Evolutionary conservation across 2,329 filamentous ascomycete genomes (phyloP).

Genomic region (Aspergillus sclerotialis): DNA sequence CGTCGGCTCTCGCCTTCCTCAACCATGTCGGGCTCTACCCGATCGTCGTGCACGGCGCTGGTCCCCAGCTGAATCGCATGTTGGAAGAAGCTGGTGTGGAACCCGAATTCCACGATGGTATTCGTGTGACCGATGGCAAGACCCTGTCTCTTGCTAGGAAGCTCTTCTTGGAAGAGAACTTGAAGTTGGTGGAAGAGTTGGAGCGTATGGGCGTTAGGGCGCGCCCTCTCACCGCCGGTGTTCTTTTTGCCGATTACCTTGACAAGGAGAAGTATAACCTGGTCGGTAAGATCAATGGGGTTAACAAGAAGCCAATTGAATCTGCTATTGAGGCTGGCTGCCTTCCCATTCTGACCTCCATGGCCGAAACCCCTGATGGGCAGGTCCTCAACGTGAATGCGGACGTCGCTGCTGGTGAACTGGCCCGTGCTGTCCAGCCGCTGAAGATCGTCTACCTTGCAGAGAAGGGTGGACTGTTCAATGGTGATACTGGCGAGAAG

Average conservation of each 20-base stretch:
- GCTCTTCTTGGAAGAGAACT: slow-evolving; percentile 91
- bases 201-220: slow-evolving; percentile 86
- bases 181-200: slow-evolving; percentile 82
- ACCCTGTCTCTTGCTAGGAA: slow-evolving; percentile 85
- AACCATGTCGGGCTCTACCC: slow-evolving; percentile 93
- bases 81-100: slow-evolving; percentile 86
- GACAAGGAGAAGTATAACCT: slow-evolving; percentile 95
- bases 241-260: slow-evolving; percentile 88
- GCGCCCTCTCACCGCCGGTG: slow-evolving; percentile 79
- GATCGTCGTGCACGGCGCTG: slow-evolving; percentile 90
- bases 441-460: slow-evolving; percentile 98
- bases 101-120: slow-evolving; percentile 93
- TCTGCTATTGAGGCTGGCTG: slow-evolving; percentile 85
- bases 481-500: slow-evolving; percentile 87
- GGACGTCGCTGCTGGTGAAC: slow-evolving; percentile 88
- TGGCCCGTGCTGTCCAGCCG: slow-evolving; percentile 81
- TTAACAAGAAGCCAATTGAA: slow-evolving; percentile 86
- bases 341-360: slow-evolving; percentile 87
- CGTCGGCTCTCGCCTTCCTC: slow-evolving; percentile 80
- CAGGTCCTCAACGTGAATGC: slow-evolving; percentile 96
- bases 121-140: slow-evolving; percentile 91
- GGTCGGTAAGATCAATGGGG: slow-evolving; percentile 89
- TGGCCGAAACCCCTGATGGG: slow-evolving; percentile 88
- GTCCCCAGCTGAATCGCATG: slow-evolving; percentile 88
- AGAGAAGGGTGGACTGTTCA: slow-evolving; percentile 93